Conservation (phyloP, 441 rosid species). For the Geranium incanum region DNA sequence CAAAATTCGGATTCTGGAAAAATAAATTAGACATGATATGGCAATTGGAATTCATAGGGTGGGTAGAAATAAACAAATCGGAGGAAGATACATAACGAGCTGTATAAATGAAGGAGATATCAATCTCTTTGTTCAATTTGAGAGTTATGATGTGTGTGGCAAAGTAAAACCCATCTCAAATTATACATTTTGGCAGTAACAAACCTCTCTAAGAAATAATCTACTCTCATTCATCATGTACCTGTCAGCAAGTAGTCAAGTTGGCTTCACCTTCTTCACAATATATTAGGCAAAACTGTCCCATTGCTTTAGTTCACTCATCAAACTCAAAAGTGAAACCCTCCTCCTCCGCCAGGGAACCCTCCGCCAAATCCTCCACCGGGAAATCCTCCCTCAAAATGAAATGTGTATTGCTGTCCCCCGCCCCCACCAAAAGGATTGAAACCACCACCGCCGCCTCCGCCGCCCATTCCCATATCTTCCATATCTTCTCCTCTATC, state of each 20-base stretch:
- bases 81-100: slow-evolving; percentile 5
- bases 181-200: slow-evolving; percentile 9
- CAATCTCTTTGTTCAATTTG: slow-evolving; percentile 21
- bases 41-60: too few relatives aligned
- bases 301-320: slow-evolving; percentile 13
- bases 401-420: slow-evolving; percentile 72
- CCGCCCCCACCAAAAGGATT: slow-evolving; percentile 70
- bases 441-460: slow-evolving; percentile 49
- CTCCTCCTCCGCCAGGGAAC: slow-evolving; percentile 62
- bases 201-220: background rate
- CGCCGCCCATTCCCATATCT: slow-evolving; percentile 74
- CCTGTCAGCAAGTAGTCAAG: slow-evolving; percentile 24
- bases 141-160: slow-evolving; percentile 10
- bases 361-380: slow-evolving; percentile 38
- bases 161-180: slow-evolving; percentile 20
- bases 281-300: background rate
- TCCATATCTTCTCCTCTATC: slow-evolving; percentile 98
- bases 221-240: background rate
- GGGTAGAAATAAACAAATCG: background rate
- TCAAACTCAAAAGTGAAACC: slow-evolving; percentile 61
- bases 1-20: too few relatives aligned
- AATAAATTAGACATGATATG: too few relatives aligned
- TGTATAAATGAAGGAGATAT: background rate
- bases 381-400: slow-evolving; percentile 72
- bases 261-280: slow-evolving; percentile 11